phyloP scores from a whole-genome alignment of 192 early-diverging fungal genomes.

The Gigaspora rosea region DNA sequence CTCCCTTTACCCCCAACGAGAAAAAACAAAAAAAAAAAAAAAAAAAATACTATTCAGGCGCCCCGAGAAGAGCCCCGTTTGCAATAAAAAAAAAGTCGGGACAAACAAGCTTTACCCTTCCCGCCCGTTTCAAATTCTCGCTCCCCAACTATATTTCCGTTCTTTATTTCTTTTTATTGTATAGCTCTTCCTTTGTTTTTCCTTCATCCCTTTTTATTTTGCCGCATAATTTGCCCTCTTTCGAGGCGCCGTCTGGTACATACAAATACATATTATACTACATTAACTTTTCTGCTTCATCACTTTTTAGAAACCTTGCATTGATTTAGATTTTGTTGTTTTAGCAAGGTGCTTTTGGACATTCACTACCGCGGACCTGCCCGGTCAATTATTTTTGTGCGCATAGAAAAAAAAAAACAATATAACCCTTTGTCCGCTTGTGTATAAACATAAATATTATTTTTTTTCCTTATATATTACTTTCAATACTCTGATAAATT shows the following conservation, averaged over 20 bases:
- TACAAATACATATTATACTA: neutral
- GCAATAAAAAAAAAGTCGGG: neutral
- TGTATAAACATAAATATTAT: constrained; percentile 16
- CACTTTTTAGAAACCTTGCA: neutral
- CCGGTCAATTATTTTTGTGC: constrained; percentile 14
- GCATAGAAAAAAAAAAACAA: neutral
- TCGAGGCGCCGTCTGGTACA: neutral
- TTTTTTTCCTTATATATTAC: neutral
- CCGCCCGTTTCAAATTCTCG: neutral
- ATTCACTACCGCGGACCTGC: neutral
- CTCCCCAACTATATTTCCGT: constrained; percentile 16
- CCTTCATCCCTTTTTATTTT: constrained; percentile 7
- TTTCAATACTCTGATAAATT: neutral
- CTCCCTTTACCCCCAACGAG: neutral
- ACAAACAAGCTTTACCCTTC: constrained; percentile 24
- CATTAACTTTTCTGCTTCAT: constrained; percentile 8
- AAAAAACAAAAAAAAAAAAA: constrained; percentile 13
- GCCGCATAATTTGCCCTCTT: constrained; percentile 9
- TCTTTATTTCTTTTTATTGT: constrained; percentile 9
- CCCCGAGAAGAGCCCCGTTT: neutral
- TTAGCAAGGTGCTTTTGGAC: neutral
- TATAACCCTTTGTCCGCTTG: constrained; percentile 23
- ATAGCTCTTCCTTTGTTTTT: constrained; percentile 10
- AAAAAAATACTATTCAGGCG: constrained; percentile 10
- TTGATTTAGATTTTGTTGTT: neutral